phyloP scores from a whole-genome alignment of 2,329 filamentous ascomycete genomes.

The Neopestalotiopsis clavispora region DNA sequence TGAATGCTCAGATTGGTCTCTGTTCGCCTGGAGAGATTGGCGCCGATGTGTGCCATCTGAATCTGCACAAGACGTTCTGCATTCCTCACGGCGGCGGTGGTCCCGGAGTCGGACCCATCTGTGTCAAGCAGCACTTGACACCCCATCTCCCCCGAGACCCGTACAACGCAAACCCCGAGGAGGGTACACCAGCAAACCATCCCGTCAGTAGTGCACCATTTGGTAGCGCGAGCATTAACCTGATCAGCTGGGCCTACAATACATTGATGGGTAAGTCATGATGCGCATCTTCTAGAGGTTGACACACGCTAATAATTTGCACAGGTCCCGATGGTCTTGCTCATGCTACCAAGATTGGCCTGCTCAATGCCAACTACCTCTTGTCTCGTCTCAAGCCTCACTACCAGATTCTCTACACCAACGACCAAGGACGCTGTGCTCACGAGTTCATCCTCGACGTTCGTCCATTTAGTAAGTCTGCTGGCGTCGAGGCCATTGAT shows the following conservation, averaged over 20 bases:
- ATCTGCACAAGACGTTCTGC: slow-evolving; percentile 98
- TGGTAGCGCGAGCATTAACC: slow-evolving; percentile 89
- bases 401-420: slow-evolving; percentile 94
- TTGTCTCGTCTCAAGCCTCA: slow-evolving; percentile 83
- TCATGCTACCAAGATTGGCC: slow-evolving; percentile 86
- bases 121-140: slow-evolving; percentile 81
- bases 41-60: slow-evolving; percentile 95
- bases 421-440: slow-evolving; percentile 83
- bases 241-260: slow-evolving; percentile 95
- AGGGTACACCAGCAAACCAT: slow-evolving; percentile 48
- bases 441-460: slow-evolving; percentile 97
- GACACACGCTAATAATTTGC: slow-evolving; percentile 20
- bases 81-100: slow-evolving; percentile 96
- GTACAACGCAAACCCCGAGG: slow-evolving; percentile 45
- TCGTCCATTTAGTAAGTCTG: slow-evolving; percentile 80
- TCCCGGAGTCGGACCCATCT: slow-evolving; percentile 91
- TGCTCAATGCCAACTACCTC: slow-evolving; percentile 98
- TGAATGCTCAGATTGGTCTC: slow-evolving; percentile 96
- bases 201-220: slow-evolving; percentile 83
- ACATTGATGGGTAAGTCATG: slow-evolving; percentile 78
- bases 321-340: slow-evolving; percentile 73
- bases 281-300: not conserved
- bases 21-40: slow-evolving; percentile 95
- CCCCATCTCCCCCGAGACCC: slow-evolving; percentile 74
- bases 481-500: slow-evolving; percentile 89